Evolutionary conservation across 108 stramenopile genomes (phyloP), one percentile per base, ranked within the genome.

Genomic region (Pseudonitzschia delicatissima): DNA sequence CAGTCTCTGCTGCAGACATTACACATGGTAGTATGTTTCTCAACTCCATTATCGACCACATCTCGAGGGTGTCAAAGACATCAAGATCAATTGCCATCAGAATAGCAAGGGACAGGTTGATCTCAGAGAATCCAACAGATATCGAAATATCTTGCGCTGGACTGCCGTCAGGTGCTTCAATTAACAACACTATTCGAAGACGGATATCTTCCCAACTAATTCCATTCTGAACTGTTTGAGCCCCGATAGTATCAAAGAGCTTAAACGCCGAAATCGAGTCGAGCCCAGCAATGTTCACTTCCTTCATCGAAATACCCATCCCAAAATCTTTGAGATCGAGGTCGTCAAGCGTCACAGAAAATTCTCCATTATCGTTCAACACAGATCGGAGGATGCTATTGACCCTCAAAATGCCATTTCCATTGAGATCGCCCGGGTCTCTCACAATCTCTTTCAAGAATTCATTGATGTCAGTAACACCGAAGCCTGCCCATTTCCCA

Each of bases 21-120:
- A 85, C 11, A 45, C 88, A 90, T 13, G 84, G 82, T 25, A 85
- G 57, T 29, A 90, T 71, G 17, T 78, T 74, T 21, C 68, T 51
- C 25, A 83, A 31, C 1, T 72, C 37, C 33, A 90, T 57, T n/a
- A 90, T 53, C 2, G 86, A 81, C 27, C 74, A 70, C 51, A 81
- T 34, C 49, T 67, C 34, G 15, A 77, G 23, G 6, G 62, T 12
- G 15, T 68, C 80, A 1, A 77, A 52, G 34, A 34, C 12, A 25
- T 76, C 63, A 34, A 65, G 67, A 57, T 88, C 84, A 27, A 91
- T 45, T 5, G 85, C 90, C 64, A 87, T 17, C 8, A 85, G 53
- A n/a, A 85, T 39, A 6, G 82, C 69, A 11, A 74, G 21, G 48
- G 69, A 71, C 18, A 85, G 39, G 28, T 80, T 77, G 25, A 89